A percentile compares a stretch with the other conserved stretches of the same genome.
Conservation (phyloP, 1,139 yeast genomes). For the Magnusiomyces fungicola region DNA sequence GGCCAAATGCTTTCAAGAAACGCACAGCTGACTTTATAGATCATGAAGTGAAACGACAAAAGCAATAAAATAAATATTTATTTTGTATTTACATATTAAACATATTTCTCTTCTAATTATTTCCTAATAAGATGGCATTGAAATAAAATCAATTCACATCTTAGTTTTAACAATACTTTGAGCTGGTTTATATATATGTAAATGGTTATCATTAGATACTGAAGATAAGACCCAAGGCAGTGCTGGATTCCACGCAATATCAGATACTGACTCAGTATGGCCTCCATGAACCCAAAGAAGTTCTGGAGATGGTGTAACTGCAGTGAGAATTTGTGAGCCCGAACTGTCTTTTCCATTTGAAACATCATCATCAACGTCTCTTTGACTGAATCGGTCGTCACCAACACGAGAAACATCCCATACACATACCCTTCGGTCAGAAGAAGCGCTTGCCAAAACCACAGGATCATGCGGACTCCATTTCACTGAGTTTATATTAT, state of each 20-base stretch:
- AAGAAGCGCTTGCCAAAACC: slow-evolving; percentile 64
- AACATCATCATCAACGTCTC: background rate
- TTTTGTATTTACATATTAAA: too few species aligned
- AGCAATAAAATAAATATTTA: too few species aligned
- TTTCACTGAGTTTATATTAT: slow-evolving; percentile 58
- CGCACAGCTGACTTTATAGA: background rate
- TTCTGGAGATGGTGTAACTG: slow-evolving; percentile 29
- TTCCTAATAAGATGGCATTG: background rate
- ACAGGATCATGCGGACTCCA: slow-evolving; percentile 65
- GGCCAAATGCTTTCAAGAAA: too few species aligned
- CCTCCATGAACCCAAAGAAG: slow-evolving; percentile 75
- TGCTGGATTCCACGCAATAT: slow-evolving; percentile 77
- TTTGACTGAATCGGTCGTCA: slow-evolving; percentile 25
- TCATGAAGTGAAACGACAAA: background rate
- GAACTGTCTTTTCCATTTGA: too few species aligned
- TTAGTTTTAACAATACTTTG: slow-evolving; percentile 34
- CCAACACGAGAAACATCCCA: slow-evolving; percentile 50
- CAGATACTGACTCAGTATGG: slow-evolving; percentile 82
- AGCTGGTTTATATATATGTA: slow-evolving; percentile 71
- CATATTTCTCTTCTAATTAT: background rate
- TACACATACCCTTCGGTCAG: slow-evolving; percentile 64
- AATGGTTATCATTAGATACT: slow-evolving; percentile 81
- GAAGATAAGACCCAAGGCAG: slow-evolving; percentile 73
- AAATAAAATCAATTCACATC: background rate
- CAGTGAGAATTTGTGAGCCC: background rate